These are phyloP conservation scores for Cryptococcus wingfieldii DNA, from an alignment of 1,284 basidiomycete genomes.

Conservation along the genomic window DNA sequence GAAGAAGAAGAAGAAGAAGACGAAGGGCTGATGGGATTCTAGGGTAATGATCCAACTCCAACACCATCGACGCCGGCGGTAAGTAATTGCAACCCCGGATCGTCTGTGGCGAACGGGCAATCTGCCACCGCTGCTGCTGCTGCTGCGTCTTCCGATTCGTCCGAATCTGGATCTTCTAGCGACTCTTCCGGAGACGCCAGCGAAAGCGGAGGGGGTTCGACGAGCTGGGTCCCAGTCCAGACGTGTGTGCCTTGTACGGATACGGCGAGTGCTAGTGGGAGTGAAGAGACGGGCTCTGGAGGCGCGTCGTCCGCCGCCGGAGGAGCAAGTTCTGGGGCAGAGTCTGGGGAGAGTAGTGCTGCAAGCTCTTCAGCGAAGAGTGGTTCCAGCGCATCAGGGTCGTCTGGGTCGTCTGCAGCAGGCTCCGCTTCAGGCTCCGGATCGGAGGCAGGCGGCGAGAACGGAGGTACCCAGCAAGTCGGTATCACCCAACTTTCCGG, in stretches of 20 bases:
- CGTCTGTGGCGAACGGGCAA: slow-evolving; percentile 19
- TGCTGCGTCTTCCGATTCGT: neutral
- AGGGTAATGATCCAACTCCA: slow-evolving; percentile 9
- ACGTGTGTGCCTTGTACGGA: slow-evolving; percentile 30
- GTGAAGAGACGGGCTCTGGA: neutral
- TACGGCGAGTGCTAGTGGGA: slow-evolving; percentile 1
- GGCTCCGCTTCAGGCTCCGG: neutral
- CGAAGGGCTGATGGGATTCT: no score
- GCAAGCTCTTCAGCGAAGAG: neutral
- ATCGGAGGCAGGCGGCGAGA: neutral
- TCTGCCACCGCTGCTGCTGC: slow-evolving; percentile 5
- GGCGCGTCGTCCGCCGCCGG: neutral
- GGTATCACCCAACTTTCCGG: slow-evolving; percentile 22
- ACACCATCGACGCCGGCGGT: slow-evolving; percentile 15
- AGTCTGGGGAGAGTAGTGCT: neutral
- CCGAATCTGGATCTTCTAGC: neutral
- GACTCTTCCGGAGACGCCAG: neutral
- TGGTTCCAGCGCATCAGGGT: no score
- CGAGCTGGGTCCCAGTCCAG: slow-evolving; percentile 26
- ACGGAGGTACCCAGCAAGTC: slow-evolving; percentile 20
- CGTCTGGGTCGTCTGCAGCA: neutral
- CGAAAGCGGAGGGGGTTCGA: slow-evolving; percentile 10
- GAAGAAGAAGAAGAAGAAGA: neutral
- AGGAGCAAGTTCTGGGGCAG: neutral
- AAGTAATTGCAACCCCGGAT: slow-evolving; percentile 12